phyloP scores from a whole-genome alignment of 345 rosid species.

The Citrus reticulata region DNA sequence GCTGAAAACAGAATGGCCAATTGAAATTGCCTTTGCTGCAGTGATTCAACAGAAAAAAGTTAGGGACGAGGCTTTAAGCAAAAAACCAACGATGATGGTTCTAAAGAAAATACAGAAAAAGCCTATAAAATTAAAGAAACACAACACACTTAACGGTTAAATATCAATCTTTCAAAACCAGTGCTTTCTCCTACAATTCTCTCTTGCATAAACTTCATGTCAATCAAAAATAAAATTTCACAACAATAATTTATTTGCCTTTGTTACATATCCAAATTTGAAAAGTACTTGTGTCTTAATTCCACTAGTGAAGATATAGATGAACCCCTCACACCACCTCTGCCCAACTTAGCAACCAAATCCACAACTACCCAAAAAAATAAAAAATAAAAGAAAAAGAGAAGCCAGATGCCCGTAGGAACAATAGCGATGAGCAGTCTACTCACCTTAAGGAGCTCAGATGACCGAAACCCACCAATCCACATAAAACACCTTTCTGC shows the following conservation, averaged over 20 bases:
- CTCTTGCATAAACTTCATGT: background rate
- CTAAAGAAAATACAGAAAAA: background rate
- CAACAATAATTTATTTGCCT: background rate
- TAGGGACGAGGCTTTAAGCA: background rate
- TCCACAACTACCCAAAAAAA: too few species aligned
- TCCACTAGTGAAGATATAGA: background rate
- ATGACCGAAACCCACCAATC: slow-evolving; percentile 96
- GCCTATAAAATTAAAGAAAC: background rate
- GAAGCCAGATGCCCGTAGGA: background rate
- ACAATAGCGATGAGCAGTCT: background rate
- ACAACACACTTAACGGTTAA: background rate
- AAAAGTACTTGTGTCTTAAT: background rate
- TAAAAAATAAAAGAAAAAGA: background rate
- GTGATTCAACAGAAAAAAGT: background rate
- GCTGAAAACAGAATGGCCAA: background rate
- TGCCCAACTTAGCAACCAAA: slow-evolving; percentile 4
- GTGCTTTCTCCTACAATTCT: background rate
- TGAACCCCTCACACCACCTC: background rate
- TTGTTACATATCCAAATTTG: background rate
- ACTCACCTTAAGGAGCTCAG: slow-evolving; percentile 83
- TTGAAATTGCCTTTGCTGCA: background rate
- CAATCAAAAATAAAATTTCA: background rate
- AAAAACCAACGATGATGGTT: background rate
- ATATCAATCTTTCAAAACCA: background rate
- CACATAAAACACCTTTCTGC: slow-evolving; percentile 95